phyloP scores from a whole-genome alignment of 1,284 basidiomycete genomes.

The Trametes polyzona region DNA sequence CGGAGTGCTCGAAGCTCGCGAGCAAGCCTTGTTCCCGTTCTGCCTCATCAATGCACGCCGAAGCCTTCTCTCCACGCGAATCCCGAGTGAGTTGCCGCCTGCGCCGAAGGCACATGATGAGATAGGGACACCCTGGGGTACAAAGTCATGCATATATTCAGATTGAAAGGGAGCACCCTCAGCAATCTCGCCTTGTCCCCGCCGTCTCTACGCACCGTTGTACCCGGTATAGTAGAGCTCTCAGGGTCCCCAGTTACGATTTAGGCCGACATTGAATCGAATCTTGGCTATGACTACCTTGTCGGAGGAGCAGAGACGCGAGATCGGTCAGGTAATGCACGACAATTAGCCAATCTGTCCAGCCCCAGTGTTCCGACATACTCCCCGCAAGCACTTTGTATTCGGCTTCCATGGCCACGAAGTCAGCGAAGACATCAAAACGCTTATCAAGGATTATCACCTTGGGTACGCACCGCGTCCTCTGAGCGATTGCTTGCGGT shows the following conservation, averaged over 20 bases:
- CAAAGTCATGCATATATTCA: background rate
- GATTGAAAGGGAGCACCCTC: background rate
- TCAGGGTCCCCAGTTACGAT: too few relatives aligned
- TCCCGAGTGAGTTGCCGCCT: slow-evolving; percentile 2
- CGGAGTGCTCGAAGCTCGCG: too few relatives aligned
- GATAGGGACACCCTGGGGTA: background rate
- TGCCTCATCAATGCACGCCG: background rate
- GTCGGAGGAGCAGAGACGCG: slow-evolving; percentile 46
- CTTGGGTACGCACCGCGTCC: slow-evolving; percentile 46
- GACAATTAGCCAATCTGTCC: background rate
- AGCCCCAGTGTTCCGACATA: too few relatives aligned
- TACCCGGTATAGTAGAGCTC: background rate
- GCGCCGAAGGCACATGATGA: slow-evolving; percentile 15
- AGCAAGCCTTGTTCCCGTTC: background rate
- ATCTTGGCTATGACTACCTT: slow-evolving; percentile 29
- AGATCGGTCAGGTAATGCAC: slow-evolving; percentile 55
- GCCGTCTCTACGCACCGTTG: too few relatives aligned
- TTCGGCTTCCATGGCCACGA: slow-evolving; percentile 67
- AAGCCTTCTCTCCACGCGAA: background rate
- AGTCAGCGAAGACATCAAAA: slow-evolving; percentile 54
- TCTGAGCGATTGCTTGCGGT: background rate
- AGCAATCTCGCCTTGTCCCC: background rate
- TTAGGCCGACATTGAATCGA: too few relatives aligned
- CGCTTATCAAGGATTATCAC: slow-evolving; percentile 63
- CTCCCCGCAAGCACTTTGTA: slow-evolving; percentile 62